These are phyloP conservation scores for Vigna radiata DNA, from an alignment of 306 rosid genomes.

Conservation along the genomic window DNA sequence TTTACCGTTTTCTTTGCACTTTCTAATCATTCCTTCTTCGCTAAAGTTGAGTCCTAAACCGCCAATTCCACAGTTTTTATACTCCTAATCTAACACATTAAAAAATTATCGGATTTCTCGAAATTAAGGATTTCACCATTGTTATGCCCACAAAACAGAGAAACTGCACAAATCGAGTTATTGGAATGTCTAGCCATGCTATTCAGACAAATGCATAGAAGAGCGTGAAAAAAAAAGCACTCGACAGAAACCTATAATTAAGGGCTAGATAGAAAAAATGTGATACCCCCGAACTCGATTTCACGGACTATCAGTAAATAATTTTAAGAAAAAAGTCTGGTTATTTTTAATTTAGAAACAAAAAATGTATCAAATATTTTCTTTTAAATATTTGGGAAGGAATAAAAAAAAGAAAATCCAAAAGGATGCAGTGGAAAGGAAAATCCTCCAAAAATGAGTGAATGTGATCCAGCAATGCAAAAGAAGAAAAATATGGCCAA, in stretches of 20 bases:
- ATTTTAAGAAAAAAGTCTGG: no score
- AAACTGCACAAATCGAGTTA: not conserved
- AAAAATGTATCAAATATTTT: not conserved
- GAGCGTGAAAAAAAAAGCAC: constrained; percentile 43
- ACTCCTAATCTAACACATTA: not conserved
- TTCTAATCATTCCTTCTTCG: constrained; percentile 17
- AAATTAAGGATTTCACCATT: constrained; percentile 11
- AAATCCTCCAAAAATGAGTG: not conserved
- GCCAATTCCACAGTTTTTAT: constrained; percentile 1
- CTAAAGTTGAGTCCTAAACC: not conserved
- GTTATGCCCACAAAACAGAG: constrained; percentile 4
- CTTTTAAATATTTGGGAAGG: not conserved
- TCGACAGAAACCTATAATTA: constrained; percentile 7
- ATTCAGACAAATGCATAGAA: constrained; percentile 37
- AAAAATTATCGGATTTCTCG: not conserved
- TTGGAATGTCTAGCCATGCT: constrained; percentile 41
- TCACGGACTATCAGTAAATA: not conserved
- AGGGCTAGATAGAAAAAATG: not conserved
- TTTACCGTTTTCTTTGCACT: constrained; percentile 37
- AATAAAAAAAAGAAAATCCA: constrained; percentile 19
- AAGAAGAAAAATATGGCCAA: not conserved
- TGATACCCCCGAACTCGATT: not conserved
- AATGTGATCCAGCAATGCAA: constrained; percentile 15
- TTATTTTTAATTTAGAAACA: no score
- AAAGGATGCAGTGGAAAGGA: constrained; percentile 5